Conservation (phyloP, 768 basidiomycete species). For the Tephrocybe sp. region DNA sequence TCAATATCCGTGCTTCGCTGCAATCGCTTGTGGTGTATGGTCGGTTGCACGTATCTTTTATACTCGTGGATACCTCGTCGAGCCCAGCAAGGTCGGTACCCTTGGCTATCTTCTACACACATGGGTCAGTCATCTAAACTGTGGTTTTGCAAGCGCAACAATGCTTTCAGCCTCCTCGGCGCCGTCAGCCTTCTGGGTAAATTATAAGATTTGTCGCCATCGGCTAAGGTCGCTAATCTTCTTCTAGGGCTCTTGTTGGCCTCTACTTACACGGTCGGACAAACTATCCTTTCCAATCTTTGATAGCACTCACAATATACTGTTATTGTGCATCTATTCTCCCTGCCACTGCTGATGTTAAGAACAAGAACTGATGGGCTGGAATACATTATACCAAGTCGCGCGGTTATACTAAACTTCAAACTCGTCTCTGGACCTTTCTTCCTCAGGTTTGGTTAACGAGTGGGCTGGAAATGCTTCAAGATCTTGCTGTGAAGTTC, state of each 20-base stretch:
- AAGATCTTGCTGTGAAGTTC: no score
- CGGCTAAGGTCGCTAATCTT: neutral
- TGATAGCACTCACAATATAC: neutral
- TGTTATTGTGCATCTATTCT: no score
- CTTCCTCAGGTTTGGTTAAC: no score
- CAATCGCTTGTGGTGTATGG: slow-evolving; percentile 34
- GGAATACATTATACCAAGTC: no score
- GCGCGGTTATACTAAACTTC: no score
- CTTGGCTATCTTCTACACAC: neutral
- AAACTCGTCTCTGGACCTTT: no score
- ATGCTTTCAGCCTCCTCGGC: slow-evolving; percentile 11
- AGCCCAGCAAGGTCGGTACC: slow-evolving; percentile 36
- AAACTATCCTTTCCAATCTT: slow-evolving; percentile 2
- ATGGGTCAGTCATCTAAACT: neutral
- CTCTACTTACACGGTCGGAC: slow-evolving; percentile 15
- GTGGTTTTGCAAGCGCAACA: slow-evolving; percentile 13
- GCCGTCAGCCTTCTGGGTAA: slow-evolving; percentile 14
- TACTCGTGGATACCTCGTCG: slow-evolving; percentile 40
- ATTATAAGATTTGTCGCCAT: neutral
- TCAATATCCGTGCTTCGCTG: slow-evolving; percentile 39
- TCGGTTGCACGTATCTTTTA: slow-evolving; percentile 38
- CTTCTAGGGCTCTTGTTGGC: slow-evolving; percentile 12
- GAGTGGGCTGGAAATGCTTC: no score
- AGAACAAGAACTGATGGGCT: no score
- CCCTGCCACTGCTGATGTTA: no score